Percentiles rank a stretch among this genome's conserved stretches.
These are phyloP conservation scores for Nicotiana rustica DNA, from an alignment of 305 asterid genomes.

Conservation along the genomic window DNA sequence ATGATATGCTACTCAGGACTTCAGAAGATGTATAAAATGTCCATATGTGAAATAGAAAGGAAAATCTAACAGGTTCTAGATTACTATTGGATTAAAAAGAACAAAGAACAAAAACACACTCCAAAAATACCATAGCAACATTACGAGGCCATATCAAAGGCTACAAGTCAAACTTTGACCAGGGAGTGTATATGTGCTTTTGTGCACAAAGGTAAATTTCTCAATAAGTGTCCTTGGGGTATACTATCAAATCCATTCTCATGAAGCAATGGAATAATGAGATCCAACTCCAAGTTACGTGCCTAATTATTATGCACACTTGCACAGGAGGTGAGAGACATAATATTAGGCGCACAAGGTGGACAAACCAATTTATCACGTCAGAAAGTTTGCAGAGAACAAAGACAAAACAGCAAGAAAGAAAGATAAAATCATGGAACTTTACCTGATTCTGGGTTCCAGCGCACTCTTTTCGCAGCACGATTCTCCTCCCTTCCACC, in stretches of 20 bases:
- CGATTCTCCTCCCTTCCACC: slow-evolving; percentile 50
- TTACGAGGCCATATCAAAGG: slow-evolving; percentile 8
- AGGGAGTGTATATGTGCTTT: neutral
- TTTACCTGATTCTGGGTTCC: slow-evolving; percentile 64
- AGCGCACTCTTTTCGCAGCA: slow-evolving; percentile 55
- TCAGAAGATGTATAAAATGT: neutral
- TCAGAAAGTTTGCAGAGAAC: neutral
- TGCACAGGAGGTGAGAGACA: neutral
- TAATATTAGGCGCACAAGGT: neutral
- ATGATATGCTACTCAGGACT: slow-evolving; percentile 10
- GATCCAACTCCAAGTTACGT: neutral
- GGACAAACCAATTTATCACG: slow-evolving; percentile 18
- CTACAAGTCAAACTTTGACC: neutral
- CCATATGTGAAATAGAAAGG: neutral
- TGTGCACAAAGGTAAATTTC: neutral
- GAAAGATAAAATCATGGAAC: neutral
- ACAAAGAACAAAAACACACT: neutral
- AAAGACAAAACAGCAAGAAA: slow-evolving; percentile 26
- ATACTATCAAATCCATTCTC: slow-evolving; percentile 27
- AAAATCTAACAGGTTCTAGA: slow-evolving; percentile 9
- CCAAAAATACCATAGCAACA: slow-evolving; percentile 24
- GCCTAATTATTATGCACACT: neutral
- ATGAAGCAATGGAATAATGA: neutral
- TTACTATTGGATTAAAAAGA: slow-evolving; percentile 13
- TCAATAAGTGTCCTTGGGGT: neutral